These are phyloP conservation scores for Lippia alba DNA, from an alignment of 305 asterid species.

Conservation along the genomic window DNA sequence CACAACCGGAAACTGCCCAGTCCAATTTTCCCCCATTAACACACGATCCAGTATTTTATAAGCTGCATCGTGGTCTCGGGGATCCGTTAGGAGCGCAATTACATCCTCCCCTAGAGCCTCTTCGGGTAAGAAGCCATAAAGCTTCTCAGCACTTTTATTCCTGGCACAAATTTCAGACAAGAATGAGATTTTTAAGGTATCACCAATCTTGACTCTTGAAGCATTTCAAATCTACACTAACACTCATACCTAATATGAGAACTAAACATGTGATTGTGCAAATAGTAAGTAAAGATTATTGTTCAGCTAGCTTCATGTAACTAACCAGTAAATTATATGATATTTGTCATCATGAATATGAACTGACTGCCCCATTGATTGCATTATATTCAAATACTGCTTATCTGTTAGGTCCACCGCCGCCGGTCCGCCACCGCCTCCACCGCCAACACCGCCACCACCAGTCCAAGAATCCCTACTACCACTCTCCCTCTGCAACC, in stretches of 20 bases:
- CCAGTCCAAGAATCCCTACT: constrained; percentile 37
- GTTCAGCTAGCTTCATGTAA: constrained; percentile 15
- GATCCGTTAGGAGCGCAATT: constrained; percentile 65
- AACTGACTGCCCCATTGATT: constrained; percentile 96
- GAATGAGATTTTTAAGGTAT: too few species aligned
- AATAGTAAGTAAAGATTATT: not conserved
- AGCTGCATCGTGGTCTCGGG: constrained; percentile 56
- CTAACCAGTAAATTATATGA: constrained; percentile 88
- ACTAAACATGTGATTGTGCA: constrained; percentile 6
- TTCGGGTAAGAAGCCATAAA: constrained; percentile 74
- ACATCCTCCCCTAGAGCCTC: constrained; percentile 80
- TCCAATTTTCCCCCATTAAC: constrained; percentile 79
- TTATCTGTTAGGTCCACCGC: too few species aligned
- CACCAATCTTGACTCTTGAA: not conserved
- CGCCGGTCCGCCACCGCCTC: constrained; percentile 27
- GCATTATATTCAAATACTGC: constrained; percentile 89
- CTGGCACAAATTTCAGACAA: constrained; percentile 44
- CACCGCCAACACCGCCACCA: constrained; percentile 33
- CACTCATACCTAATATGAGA: constrained; percentile 1
- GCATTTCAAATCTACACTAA: not conserved
- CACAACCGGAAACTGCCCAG: constrained; percentile 87
- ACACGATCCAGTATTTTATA: constrained; percentile 60
- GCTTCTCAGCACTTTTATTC: constrained; percentile 81
- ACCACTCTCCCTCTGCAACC: constrained; percentile 72
- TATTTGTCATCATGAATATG: constrained; percentile 75